Percentiles rank a stretch among this genome's conserved stretches.
These are phyloP conservation scores for Sedum album DNA, from an alignment of 164 flowering plant genomes.

Conservation along the genomic window DNA sequence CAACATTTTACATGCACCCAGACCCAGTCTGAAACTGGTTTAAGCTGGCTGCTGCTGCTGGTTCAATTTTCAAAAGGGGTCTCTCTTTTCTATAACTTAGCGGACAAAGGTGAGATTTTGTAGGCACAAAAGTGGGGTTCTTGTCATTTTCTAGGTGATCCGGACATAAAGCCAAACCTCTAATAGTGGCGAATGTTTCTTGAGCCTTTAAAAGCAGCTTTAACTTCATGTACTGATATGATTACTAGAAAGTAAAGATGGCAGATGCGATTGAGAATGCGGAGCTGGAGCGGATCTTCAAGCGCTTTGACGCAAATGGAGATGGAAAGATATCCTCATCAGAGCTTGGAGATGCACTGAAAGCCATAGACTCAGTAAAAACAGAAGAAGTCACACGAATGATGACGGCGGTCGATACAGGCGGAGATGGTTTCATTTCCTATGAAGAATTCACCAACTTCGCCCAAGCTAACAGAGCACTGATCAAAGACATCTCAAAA, in stretches of 20 bases:
- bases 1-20: neutral
- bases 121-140: neutral
- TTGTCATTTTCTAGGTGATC: neutral
- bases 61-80: neutral
- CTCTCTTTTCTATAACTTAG: no score
- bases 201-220: neutral
- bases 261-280: neutral
- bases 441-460: neutral
- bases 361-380: neutral
- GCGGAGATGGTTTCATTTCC: neutral
- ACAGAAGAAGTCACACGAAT: neutral
- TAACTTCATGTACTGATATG: neutral
- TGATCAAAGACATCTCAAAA: neutral
- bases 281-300: neutral
- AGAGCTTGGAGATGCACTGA: neutral
- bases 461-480: neutral
- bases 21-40: neutral
- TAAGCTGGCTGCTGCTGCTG: neutral
- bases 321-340: slow-evolving; percentile 2
- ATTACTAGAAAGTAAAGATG: neutral
- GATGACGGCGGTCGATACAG: neutral
- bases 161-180: neutral
- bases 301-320: slow-evolving; percentile 1
- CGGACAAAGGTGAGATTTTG: neutral
- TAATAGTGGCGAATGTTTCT: neutral